Evolutionary conservation across 805 yeast genomes (phyloP).

Genomic region (Yamadazyma laniorum): DNA sequence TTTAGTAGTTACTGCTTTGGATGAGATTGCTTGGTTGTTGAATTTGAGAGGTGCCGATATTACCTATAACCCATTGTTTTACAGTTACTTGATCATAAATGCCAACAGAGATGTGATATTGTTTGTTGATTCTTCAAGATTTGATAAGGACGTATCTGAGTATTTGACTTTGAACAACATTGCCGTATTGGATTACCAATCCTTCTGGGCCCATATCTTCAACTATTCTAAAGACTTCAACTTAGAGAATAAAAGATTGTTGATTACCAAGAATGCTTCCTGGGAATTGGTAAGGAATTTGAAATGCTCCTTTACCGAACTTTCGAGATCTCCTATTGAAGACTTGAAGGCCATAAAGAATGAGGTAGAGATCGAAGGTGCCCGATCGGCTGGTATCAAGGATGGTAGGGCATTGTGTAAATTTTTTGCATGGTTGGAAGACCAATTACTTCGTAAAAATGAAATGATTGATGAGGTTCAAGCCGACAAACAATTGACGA

Average conservation of each 20-base stretch:
- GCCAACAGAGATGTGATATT: conserved; percentile 31
- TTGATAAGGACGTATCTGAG: conserved; percentile 27
- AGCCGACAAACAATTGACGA: conserved; percentile 50
- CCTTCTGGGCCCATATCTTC: conserved; percentile 45
- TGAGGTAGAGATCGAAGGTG: conserved; percentile 48
- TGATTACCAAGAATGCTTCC: conserved; percentile 32
- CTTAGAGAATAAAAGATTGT: conserved; percentile 26
- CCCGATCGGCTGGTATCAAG: conserved; percentile 51
- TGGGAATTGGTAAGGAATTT: conserved; percentile 41
- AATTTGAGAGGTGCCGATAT: conserved; percentile 54
- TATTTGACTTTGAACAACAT: conserved; percentile 26
- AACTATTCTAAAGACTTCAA: conserved; percentile 36
- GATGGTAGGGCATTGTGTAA: conserved; percentile 57
- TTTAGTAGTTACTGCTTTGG: conserved; percentile 46
- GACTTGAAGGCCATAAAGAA: conserved; percentile 54
- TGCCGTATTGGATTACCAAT: conserved; percentile 40
- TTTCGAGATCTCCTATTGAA: conserved; percentile 41
- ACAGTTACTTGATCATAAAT: conserved; percentile 36
- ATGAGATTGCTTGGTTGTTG: conserved; percentile 55
- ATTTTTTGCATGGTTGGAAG: conserved; percentile 59
- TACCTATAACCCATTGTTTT: conserved; percentile 54
- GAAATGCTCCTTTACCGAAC: conserved; percentile 27
- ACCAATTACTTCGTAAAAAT: conserved; percentile 42
- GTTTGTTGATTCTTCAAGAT: conserved; percentile 44
- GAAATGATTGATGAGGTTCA: conserved; percentile 54